Conservation (phyloP, 2,329 filamentous ascomycete species). For the Mariannaea elegans region DNA sequence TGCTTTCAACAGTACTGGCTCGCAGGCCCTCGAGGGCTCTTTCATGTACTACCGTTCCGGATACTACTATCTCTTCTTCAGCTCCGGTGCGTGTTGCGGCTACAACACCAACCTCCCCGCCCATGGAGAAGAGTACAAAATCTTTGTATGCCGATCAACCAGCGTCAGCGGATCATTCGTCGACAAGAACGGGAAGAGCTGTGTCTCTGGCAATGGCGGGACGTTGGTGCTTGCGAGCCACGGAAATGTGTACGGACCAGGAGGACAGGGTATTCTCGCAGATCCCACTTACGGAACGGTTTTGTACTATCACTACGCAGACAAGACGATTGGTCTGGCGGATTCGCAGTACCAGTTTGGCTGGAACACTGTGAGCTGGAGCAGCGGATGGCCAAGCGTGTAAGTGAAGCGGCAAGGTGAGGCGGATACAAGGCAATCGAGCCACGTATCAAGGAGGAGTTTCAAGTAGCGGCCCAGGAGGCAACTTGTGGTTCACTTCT, state of each 20-base stretch:
- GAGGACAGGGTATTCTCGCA: constrained; percentile 21
- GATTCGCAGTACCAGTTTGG: constrained; percentile 58
- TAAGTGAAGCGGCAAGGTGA: not conserved
- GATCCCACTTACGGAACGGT: constrained; percentile 56
- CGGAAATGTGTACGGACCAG: constrained; percentile 23
- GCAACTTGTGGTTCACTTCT: not conserved
- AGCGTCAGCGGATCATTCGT: constrained; percentile 63
- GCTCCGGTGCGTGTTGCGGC: constrained; percentile 68
- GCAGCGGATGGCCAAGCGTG: constrained; percentile 53
- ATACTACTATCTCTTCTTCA: constrained; percentile 74
- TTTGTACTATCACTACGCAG: constrained; percentile 70
- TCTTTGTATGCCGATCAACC: constrained; percentile 69
- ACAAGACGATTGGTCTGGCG: constrained; percentile 61
- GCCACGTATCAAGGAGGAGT: not conserved
- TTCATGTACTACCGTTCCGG: constrained; percentile 63
- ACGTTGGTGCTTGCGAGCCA: constrained; percentile 24
- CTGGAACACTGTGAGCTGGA: constrained; percentile 55
- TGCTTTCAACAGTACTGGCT: constrained; percentile 58
- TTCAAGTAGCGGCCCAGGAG: not conserved
- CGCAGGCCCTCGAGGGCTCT: constrained; percentile 64
- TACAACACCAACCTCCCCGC: constrained; percentile 62
- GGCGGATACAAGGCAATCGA: not conserved
- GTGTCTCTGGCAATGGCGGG: constrained; percentile 55
- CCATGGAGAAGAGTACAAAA: constrained; percentile 69
- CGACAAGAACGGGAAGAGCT: constrained; percentile 62